Conservation (phyloP, 1,284 basidiomycete genomes). For the Takashimella koratensis region DNA sequence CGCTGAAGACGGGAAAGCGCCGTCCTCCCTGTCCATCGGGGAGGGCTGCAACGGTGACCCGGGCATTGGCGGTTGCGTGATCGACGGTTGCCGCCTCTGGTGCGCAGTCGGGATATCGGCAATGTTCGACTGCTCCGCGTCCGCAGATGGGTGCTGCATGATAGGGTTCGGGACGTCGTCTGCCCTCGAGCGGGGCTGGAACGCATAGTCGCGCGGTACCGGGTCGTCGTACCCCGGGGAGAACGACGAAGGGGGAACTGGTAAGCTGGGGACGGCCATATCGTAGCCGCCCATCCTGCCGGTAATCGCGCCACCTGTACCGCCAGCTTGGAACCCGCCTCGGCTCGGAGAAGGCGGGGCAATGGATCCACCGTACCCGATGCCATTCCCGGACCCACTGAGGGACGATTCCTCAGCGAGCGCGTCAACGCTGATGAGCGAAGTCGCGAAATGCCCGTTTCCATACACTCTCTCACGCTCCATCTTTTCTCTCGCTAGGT, state of each 20-base stretch:
- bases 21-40: slow-evolving; percentile 21
- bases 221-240: slow-evolving; percentile 47
- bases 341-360: slow-evolving; percentile 7
- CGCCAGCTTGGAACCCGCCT: not conserved
- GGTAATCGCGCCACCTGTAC: not conserved
- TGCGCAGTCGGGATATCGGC: slow-evolving; percentile 43
- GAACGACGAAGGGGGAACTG: slow-evolving; percentile 65
- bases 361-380: slow-evolving; percentile 20
- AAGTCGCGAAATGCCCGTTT: slow-evolving; percentile 87
- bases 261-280: slow-evolving; percentile 74
- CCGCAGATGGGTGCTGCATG: slow-evolving; percentile 47
- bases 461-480: slow-evolving; percentile 92
- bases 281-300: slow-evolving; percentile 56
- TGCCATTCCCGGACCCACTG: too few relatives aligned
- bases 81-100: slow-evolving; percentile 49
- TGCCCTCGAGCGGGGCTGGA: slow-evolving; percentile 53
- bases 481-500: slow-evolving; percentile 89
- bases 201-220: slow-evolving; percentile 55
- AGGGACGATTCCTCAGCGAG: slow-evolving; percentile 13
- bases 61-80: slow-evolving; percentile 56
- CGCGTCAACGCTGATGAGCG: slow-evolving; percentile 60
- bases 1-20: slow-evolving; percentile 4
- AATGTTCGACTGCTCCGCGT: slow-evolving; percentile 37
- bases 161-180: slow-evolving; percentile 29
- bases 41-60: slow-evolving; percentile 22